Evolutionary conservation across 306 rosid genomes (phyloP).

Genomic region (Lablab purpureus): DNA sequence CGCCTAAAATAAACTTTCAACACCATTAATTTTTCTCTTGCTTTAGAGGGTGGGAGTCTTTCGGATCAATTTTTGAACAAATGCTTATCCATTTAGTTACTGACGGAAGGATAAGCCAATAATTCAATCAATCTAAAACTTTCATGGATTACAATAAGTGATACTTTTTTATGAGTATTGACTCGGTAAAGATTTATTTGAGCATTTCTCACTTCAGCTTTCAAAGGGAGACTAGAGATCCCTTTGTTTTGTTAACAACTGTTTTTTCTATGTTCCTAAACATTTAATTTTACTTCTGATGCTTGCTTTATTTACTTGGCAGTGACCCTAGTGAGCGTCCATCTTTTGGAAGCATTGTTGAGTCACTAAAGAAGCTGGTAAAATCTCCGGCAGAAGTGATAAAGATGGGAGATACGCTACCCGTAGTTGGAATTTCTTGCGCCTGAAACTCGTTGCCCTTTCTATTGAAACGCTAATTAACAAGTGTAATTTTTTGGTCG

Average conservation of each 20-base stretch:
- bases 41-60: constrained; percentile 11
- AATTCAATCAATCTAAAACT: constrained; percentile 1
- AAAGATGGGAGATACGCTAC: constrained; percentile 56
- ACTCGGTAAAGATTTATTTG: background rate
- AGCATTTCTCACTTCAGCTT: constrained; percentile 15
- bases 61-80: constrained; percentile 1
- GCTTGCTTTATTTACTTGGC: constrained; percentile 45
- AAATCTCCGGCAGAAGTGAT: constrained; percentile 80
- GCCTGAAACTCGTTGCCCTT: constrained; percentile 28
- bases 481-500: constrained; percentile 24
- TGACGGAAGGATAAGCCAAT: constrained; percentile 20
- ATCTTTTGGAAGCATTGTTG: constrained; percentile 69
- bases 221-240: background rate
- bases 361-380: constrained; percentile 83
- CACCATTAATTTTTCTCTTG: background rate
- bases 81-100: background rate
- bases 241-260: constrained; percentile 4
- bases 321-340: constrained; percentile 89
- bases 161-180: background rate
- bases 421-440: constrained; percentile 33
- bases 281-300: constrained; percentile 29
- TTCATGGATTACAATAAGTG: background rate
- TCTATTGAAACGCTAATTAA: constrained; percentile 44
- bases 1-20: background rate
- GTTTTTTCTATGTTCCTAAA: background rate